A percentile compares a stretch with the other conserved stretches of the same genome.
Conservation (phyloP, 2,329 filamentous ascomycete species). For the Trichoderma atrobrunneum region DNA sequence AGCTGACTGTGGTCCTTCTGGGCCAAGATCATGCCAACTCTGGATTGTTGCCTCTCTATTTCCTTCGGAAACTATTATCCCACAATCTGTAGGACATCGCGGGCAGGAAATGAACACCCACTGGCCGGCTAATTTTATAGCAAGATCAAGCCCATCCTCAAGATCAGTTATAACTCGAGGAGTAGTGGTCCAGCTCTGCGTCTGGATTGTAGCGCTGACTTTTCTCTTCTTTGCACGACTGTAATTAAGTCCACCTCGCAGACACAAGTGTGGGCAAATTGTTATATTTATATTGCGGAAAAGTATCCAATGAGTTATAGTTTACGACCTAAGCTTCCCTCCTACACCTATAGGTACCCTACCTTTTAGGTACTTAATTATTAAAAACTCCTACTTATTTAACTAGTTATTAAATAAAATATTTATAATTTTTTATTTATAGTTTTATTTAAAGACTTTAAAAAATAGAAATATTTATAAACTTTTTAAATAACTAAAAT, state of each 20-base stretch:
- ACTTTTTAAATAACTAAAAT: too few relatives aligned
- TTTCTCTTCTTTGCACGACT: not conserved
- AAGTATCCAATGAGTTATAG: not conserved
- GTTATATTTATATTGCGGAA: not conserved
- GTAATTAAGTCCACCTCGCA: not conserved
- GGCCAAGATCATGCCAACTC: not conserved
- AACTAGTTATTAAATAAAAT: too few relatives aligned
- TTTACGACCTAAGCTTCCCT: too few relatives aligned
- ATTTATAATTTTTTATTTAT: too few relatives aligned
- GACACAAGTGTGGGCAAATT: not conserved
- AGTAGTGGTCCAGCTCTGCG: not conserved
- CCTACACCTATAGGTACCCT: too few relatives aligned
- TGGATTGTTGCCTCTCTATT: not conserved
- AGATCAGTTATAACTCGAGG: not conserved
- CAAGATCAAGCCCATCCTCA: not conserved
- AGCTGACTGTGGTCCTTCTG: not conserved
- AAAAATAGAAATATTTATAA: too few relatives aligned
- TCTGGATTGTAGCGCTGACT: not conserved
- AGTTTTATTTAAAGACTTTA: too few relatives aligned
- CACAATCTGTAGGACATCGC: not conserved
- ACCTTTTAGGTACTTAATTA: too few relatives aligned
- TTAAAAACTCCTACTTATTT: too few relatives aligned
- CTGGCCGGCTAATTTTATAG: not conserved
- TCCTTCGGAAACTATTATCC: not conserved
- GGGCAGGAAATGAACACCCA: not conserved